These are phyloP conservation scores for Phytopythium montanum DNA, from an alignment of 352 stramenopile genomes.

Conservation along the genomic window DNA sequence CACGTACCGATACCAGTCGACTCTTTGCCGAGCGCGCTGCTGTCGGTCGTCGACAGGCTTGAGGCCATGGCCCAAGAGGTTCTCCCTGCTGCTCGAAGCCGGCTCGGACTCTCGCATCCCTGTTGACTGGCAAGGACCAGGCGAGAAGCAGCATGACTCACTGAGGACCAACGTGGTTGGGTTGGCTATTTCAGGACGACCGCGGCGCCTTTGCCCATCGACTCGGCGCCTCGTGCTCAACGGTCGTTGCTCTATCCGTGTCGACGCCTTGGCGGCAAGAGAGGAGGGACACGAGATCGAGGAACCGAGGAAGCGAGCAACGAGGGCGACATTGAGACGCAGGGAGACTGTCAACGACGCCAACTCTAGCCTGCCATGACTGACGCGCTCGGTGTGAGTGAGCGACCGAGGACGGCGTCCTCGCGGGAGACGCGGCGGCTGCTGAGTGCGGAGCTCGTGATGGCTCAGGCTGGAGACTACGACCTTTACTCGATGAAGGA, in stretches of 20 bases:
- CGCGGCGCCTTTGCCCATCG: not conserved
- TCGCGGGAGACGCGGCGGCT: not conserved
- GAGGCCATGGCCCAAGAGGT: not conserved
- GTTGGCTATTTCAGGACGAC: not conserved
- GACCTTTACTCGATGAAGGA: conserved; percentile 61
- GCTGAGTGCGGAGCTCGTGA: conserved; percentile 51
- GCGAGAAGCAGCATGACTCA: not conserved
- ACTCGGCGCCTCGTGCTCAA: conserved; percentile 2
- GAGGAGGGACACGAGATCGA: too few species aligned
- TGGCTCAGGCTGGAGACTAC: conserved; percentile 55
- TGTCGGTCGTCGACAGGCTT: not conserved
- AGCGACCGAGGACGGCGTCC: not conserved
- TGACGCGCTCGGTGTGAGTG: not conserved
- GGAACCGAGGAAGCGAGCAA: too few species aligned
- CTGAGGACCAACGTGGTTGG: too few species aligned
- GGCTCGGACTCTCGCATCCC: not conserved
- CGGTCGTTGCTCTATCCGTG: not conserved
- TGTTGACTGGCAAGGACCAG: not conserved
- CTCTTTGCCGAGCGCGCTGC: not conserved
- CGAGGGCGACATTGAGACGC: too few species aligned
- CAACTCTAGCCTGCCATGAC: conserved; percentile 5
- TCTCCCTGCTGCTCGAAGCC: not conserved
- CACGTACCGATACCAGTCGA: conserved; percentile 60
- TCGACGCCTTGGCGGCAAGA: not conserved
- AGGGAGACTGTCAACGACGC: too few species aligned